Percentiles rank a stretch among this genome's conserved stretches.
Conservation (phyloP, 345 rosid species). For the Brassica cretica region DNA sequence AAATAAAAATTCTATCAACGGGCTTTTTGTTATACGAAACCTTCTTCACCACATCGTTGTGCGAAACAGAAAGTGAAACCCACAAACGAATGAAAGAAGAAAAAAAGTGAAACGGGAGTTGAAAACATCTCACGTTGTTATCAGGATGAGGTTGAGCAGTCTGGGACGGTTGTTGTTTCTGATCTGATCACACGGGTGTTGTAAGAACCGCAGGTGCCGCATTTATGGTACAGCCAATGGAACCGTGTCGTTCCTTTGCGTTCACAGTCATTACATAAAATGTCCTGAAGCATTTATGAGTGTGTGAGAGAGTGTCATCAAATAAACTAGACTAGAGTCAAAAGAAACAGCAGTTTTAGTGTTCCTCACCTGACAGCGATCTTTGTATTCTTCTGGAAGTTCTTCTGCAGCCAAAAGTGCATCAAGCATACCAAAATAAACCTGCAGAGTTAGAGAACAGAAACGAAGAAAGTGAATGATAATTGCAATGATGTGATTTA, state of each 20-base stretch:
- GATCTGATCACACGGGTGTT: conserved; percentile 78
- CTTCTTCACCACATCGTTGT: conserved; percentile 34
- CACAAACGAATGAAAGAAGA: neutral
- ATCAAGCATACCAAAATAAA: conserved; percentile 95
- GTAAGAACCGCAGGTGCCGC: conserved; percentile 72
- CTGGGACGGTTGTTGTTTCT: conserved; percentile 36
- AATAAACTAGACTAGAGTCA: neutral
- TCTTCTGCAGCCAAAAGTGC: conserved; percentile 83
- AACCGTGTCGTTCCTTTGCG: conserved; percentile 60
- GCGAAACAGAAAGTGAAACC: conserved; percentile 11
- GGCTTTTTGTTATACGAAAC: conserved; percentile 11
- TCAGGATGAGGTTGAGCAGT: conserved; percentile 45
- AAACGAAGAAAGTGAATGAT: neutral
- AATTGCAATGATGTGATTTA: conserved; percentile 10
- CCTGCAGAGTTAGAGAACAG: conserved; percentile 44
- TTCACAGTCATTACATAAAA: conserved; percentile 80
- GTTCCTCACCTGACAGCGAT: conserved; percentile 68
- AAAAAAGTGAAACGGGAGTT: neutral
- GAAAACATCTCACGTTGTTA: conserved; percentile 26
- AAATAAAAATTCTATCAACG: conserved; percentile 34
- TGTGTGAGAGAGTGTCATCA: neutral
- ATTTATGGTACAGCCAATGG: conserved; percentile 92
- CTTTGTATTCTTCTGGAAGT: conserved; percentile 84
- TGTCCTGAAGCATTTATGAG: conserved; percentile 47
- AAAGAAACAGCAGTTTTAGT: conserved; percentile 10